phyloP scores from a whole-genome alignment of 2,329 filamentous ascomycete genomes.

The Penicillium sp. region DNA sequence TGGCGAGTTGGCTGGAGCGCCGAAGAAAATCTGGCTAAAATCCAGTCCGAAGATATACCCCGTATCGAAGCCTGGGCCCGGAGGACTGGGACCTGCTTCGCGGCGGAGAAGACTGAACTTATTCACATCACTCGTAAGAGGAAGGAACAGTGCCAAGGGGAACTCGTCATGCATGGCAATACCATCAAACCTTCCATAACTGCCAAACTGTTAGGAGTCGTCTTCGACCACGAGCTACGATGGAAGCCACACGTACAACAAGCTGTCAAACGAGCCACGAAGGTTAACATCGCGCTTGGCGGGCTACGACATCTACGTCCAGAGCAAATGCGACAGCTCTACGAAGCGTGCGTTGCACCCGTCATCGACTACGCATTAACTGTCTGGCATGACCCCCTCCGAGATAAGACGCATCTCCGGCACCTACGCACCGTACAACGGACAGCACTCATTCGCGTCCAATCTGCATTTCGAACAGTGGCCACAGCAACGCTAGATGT shows the following conservation, averaged over 20 bases:
- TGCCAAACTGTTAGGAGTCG: slow-evolving; percentile 27
- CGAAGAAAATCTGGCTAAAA: too few species aligned
- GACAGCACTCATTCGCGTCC: slow-evolving; percentile 18
- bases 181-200: neutral
- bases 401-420: slow-evolving; percentile 22
- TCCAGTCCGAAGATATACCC: too few species aligned
- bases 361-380: slow-evolving; percentile 27
- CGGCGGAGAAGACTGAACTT: neutral
- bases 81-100: too few species aligned
- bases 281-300: slow-evolving; percentile 14
- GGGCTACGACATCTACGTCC: slow-evolving; percentile 24
- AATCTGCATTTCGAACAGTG: slow-evolving; percentile 10
- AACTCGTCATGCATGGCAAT: neutral
- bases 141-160: neutral
- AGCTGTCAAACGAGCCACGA: slow-evolving; percentile 21
- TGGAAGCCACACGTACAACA: slow-evolving; percentile 24
- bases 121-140: neutral
- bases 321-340: slow-evolving; percentile 27
- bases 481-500: slow-evolving; percentile 24
- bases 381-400: slow-evolving; percentile 24
- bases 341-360: slow-evolving; percentile 24
- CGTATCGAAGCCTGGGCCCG: too few species aligned
- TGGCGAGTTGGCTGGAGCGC: too few species aligned
- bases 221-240: slow-evolving; percentile 24
- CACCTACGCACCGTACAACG: slow-evolving; percentile 22